Percentiles rank a stretch among this genome's conserved stretches.
These are phyloP conservation scores for Podospora comata DNA, from an alignment of 495 filamentous ascomycete genomes.

Conservation along the genomic window DNA sequence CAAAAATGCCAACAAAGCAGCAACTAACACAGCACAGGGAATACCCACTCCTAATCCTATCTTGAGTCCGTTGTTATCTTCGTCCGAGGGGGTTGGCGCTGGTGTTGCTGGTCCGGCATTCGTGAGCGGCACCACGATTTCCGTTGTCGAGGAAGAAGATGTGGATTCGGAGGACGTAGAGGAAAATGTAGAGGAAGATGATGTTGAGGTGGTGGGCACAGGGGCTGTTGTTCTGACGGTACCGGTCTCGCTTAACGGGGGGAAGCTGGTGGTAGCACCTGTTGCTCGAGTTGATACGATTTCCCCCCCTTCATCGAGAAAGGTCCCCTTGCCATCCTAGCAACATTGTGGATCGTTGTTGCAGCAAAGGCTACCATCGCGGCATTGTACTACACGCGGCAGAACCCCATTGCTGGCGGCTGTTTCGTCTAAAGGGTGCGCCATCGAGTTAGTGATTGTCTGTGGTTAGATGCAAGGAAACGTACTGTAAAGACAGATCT, in stretches of 20 bases:
- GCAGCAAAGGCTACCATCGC: conserved; percentile 32
- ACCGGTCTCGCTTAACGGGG: conserved; percentile 14
- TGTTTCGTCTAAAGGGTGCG: conserved; percentile 13
- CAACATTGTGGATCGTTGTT: conserved; percentile 30
- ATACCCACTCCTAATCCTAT: conserved; percentile 25
- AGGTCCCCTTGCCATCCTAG: conserved; percentile 23
- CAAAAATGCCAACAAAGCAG: conserved; percentile 9
- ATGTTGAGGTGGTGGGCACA: background rate
- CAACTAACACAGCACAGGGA: conserved; percentile 12
- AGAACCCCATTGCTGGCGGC: conserved; percentile 9
- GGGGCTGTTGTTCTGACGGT: conserved; percentile 7
- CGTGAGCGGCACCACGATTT: background rate
- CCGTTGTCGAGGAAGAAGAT: background rate
- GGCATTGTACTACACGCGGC: conserved; percentile 27
- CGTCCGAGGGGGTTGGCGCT: background rate
- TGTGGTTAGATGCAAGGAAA: background rate
- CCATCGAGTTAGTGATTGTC: background rate
- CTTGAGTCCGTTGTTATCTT: conserved; percentile 8
- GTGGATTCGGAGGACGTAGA: background rate
- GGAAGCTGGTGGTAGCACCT: conserved; percentile 23
- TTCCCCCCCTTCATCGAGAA: conserved; percentile 26
- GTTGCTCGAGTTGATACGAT: conserved; percentile 11
- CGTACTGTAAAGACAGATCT: conserved; percentile 34
- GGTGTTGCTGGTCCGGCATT: background rate
- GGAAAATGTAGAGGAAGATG: background rate